Evolutionary conservation across 2,329 filamentous ascomycete species (phyloP).

Genomic region (Paecilomyces sp.): DNA sequence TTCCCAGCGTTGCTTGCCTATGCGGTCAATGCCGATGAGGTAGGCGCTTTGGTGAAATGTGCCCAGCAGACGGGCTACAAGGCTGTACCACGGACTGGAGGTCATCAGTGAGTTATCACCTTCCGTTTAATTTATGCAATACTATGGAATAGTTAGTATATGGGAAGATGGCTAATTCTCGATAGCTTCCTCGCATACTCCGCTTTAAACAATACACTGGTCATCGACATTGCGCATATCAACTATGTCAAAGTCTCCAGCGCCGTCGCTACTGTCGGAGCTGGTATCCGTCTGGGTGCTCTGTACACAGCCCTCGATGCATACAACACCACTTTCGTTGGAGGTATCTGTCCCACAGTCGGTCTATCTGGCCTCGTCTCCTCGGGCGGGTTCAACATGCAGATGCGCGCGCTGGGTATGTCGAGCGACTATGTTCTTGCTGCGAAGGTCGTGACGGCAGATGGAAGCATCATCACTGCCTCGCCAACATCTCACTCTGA

Average conservation of each 20-base stretch:
- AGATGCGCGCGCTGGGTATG: slow-evolving; percentile 11
- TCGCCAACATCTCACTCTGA: slow-evolving; percentile 1
- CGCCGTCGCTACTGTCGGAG: slow-evolving; percentile 22
- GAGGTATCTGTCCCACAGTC: slow-evolving; percentile 1
- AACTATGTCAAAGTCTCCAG: slow-evolving; percentile 18
- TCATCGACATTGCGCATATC: slow-evolving; percentile 14
- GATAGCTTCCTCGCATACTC: slow-evolving; percentile 9
- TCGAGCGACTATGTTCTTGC: slow-evolving; percentile 17
- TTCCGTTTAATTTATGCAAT: background rate
- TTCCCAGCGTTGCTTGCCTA: background rate
- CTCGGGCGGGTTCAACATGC: background rate
- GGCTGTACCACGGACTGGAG: background rate
- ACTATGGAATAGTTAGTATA: background rate
- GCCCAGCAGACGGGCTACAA: background rate
- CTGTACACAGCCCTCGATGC: slow-evolving; percentile 21
- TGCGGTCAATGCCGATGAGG: background rate
- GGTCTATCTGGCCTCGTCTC: slow-evolving; percentile 11
- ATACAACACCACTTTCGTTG: slow-evolving; percentile 1
- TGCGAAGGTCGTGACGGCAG: slow-evolving; percentile 13
- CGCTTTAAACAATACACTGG: slow-evolving; percentile 9
- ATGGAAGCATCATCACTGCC: background rate
- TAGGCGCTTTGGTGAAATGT: background rate
- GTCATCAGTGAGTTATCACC: background rate
- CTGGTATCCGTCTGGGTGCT: slow-evolving; percentile 21
- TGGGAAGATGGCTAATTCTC: background rate